Percentiles rank a stretch among this genome's conserved stretches.
These are phyloP conservation scores for Tephrocybe sp. DNA, from an alignment of 768 basidiomycete genomes.

Conservation along the genomic window DNA sequence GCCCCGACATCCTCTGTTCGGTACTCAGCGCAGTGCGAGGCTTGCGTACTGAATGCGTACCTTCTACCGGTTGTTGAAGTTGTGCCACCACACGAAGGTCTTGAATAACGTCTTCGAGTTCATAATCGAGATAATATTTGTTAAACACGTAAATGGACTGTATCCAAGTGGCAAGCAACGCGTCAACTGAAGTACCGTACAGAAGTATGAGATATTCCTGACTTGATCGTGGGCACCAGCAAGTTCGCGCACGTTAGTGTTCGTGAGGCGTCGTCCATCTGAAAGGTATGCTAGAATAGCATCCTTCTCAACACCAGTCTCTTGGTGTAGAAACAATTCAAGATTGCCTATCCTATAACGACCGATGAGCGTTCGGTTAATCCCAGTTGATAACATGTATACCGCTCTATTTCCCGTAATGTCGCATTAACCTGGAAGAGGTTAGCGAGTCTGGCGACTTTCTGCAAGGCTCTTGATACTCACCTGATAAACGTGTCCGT, in stretches of 20 bases:
- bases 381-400: conserved; percentile 16
- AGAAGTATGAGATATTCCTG: neutral
- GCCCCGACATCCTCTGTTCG: conserved; percentile 55
- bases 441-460: neutral
- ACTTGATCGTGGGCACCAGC: conserved; percentile 78
- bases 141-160: conserved; percentile 83
- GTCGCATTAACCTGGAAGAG: conserved; percentile 55
- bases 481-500: conserved; percentile 63
- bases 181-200: conserved; percentile 2
- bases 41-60: conserved; percentile 33
- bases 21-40: neutral
- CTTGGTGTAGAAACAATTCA: conserved; percentile 70
- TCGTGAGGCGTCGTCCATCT: conserved; percentile 73
- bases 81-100: conserved; percentile 61
- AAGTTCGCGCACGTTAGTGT: conserved; percentile 72
- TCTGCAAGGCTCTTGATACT: conserved; percentile 1
- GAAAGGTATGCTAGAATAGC: conserved; percentile 76
- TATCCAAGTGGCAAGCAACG: neutral
- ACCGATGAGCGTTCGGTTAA: conserved; percentile 5
- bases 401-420: conserved; percentile 80
- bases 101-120: conserved; percentile 63
- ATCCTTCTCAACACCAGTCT: conserved; percentile 70
- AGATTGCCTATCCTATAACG: conserved; percentile 62
- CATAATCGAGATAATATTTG: conserved; percentile 73
- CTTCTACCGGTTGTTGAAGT: conserved; percentile 72